These are phyloP conservation scores for Lichtheimia hyalospora DNA, from an alignment of 371 early-diverging fungal species.

Conservation along the genomic window DNA sequence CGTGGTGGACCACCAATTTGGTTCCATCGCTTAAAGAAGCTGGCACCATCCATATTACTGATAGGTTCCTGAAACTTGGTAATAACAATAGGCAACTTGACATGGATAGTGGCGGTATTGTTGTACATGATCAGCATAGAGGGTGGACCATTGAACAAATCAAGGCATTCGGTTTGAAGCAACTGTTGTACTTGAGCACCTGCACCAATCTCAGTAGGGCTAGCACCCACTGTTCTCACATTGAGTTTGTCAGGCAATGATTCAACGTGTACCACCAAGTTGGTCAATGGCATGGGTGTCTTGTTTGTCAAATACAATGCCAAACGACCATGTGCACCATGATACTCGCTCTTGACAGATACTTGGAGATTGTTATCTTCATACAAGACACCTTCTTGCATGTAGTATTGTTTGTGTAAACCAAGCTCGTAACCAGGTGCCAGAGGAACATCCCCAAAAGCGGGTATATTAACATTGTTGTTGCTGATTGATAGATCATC, in stretches of 20 bases:
- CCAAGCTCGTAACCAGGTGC: constrained; percentile 59
- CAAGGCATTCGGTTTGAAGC: constrained; percentile 70
- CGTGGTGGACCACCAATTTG: constrained; percentile 89
- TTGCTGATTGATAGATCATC: constrained; percentile 28
- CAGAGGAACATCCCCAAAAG: constrained; percentile 31
- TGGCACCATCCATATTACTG: constrained; percentile 65
- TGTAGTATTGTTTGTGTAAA: constrained; percentile 61
- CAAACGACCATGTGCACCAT: constrained; percentile 80
- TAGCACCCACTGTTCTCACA: neutral
- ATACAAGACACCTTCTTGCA: constrained; percentile 84
- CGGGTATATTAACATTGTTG: constrained; percentile 5
- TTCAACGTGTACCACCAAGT: constrained; percentile 19
- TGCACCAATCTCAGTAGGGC: constrained; percentile 18
- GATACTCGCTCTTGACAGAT: constrained; percentile 88
- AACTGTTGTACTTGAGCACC: constrained; percentile 77
- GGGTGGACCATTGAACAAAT: constrained; percentile 59
- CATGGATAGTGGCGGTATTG: constrained; percentile 41
- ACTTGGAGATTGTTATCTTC: constrained; percentile 86
- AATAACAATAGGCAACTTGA: constrained; percentile 78
- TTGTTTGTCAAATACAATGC: constrained; percentile 91
- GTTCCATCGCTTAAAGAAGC: constrained; percentile 94
- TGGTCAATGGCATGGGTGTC: constrained; percentile 34
- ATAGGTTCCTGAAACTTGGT: constrained; percentile 90
- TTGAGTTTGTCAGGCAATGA: constrained; percentile 14
- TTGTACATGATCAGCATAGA: constrained; percentile 65